Conservation (phyloP, 140 eudicot species). For the Ambrosia hybrid region DNA sequence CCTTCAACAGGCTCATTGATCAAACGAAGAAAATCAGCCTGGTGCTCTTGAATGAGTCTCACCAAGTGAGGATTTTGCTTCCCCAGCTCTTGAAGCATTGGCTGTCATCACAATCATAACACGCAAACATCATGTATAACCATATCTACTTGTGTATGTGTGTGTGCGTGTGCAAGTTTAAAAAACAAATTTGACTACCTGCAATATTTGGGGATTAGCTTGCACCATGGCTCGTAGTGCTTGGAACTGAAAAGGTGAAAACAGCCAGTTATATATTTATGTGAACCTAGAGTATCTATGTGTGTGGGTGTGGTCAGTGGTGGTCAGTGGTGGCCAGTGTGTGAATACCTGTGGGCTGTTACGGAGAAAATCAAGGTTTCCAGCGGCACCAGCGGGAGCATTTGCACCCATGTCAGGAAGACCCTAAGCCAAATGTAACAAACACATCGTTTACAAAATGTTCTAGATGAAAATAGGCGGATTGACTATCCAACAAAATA, state of each 20-base stretch:
- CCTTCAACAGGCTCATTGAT: constrained; percentile 92
- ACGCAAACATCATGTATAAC: neutral
- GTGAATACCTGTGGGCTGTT: constrained; percentile 68
- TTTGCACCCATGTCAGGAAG: constrained; percentile 82
- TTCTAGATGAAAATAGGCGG: neutral
- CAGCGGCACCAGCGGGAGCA: constrained; percentile 69
- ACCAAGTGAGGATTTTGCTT: constrained; percentile 84
- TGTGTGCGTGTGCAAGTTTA: neutral
- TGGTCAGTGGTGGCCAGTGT: neutral
- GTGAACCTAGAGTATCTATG: neutral
- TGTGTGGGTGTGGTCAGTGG: neutral
- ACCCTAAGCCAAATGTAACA: constrained; percentile 46
- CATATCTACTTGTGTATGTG: neutral
- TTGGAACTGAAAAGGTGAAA: constrained; percentile 60
- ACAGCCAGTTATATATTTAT: neutral
- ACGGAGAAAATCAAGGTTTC: constrained; percentile 80
- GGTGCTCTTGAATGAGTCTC: constrained; percentile 88
- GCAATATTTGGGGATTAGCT: constrained; percentile 92
- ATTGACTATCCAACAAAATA: neutral
- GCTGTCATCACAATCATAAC: constrained; percentile 42
- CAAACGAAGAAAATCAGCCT: constrained; percentile 85
- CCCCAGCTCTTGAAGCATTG: constrained; percentile 96
- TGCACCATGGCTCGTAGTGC: constrained; percentile 94
- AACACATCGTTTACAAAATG: neutral
- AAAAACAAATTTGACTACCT: constrained; percentile 43